Conservation (phyloP, 73 alveolate species). For the Loxodes magnus region DNA sequence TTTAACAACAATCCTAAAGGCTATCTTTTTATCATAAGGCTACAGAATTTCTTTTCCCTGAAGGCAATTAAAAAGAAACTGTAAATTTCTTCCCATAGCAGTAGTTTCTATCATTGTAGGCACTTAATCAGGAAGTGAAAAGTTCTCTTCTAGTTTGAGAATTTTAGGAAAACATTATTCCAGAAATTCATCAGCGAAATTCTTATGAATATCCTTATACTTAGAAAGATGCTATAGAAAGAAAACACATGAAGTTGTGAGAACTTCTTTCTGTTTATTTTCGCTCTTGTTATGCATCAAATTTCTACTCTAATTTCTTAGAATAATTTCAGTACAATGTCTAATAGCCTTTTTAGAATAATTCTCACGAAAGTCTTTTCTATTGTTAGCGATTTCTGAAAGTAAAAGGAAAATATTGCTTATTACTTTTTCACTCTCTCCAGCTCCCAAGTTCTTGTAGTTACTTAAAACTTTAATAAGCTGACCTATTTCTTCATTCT, state of each 20-base stretch:
- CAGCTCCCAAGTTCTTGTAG: constrained; percentile 81
- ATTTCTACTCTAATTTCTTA: constrained; percentile 46
- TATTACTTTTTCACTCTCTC: constrained; percentile 68
- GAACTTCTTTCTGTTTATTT: constrained; percentile 47
- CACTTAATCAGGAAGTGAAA: constrained; percentile 19
- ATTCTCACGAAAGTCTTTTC: constrained; percentile 52
- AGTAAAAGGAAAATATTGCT: constrained; percentile 60
- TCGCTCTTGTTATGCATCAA: constrained; percentile 54
- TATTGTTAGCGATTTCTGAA: constrained; percentile 42
- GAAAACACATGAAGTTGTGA: constrained; percentile 42
- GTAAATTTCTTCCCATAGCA: constrained; percentile 40
- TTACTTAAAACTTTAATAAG: constrained; percentile 39
- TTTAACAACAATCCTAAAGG: constrained; percentile 59
- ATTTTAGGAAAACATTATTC: constrained; percentile 29
- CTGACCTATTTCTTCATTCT: constrained; percentile 57
- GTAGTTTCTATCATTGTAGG: constrained; percentile 67
- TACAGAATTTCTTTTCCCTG: constrained; percentile 38
- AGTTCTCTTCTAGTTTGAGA: constrained; percentile 44
- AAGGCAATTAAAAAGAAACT: constrained; percentile 25
- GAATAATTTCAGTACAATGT: constrained; percentile 49
- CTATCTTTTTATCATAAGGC: constrained; percentile 46
- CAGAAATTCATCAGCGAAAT: constrained; percentile 28
- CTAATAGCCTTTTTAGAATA: constrained; percentile 50
- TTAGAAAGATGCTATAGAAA: constrained; percentile 47
- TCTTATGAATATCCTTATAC: constrained; percentile 26